phyloP scores from a whole-genome alignment of 2,329 filamentous ascomycete species.

The Drechslerella stenobrocha region DNA sequence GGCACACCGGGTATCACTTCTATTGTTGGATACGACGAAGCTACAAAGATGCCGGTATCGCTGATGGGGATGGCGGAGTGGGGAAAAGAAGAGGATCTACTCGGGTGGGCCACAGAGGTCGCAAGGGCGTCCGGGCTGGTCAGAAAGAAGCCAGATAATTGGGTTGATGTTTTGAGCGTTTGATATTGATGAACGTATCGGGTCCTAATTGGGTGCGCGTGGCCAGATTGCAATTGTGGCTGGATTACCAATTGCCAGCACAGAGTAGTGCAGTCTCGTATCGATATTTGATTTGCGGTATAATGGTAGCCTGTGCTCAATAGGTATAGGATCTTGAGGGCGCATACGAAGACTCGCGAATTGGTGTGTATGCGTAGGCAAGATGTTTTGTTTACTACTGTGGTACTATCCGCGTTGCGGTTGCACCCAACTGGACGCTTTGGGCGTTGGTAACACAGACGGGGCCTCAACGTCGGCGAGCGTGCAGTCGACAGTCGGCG shows the following conservation, averaged over 20 bases:
- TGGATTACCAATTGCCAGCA: no score
- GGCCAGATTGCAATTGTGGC: no score
- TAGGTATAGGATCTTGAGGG: no score
- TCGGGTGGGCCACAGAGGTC: slow-evolving; percentile 64
- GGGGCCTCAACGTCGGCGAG: background rate
- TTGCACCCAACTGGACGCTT: background rate
- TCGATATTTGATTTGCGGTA: no score
- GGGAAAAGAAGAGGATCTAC: slow-evolving; percentile 67
- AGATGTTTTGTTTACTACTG: no score
- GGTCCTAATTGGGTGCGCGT: no score
- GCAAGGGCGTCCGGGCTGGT: slow-evolving; percentile 55
- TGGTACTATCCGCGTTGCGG: background rate
- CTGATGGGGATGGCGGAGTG: slow-evolving; percentile 69
- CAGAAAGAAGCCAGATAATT: slow-evolving; percentile 33
- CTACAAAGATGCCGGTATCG: slow-evolving; percentile 65
- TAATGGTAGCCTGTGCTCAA: no score
- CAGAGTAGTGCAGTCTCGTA: no score
- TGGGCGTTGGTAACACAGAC: background rate
- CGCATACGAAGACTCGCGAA: no score
- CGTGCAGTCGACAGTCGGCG: no score
- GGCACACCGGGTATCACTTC: slow-evolving; percentile 75
- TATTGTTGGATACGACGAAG: slow-evolving; percentile 73
- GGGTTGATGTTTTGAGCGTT: slow-evolving; percentile 45
- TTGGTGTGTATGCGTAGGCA: no score
- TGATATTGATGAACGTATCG: no score